Evolutionary conservation across 1,284 basidiomycete species (phyloP).

Genomic region (Tylopilus orsonianus): DNA sequence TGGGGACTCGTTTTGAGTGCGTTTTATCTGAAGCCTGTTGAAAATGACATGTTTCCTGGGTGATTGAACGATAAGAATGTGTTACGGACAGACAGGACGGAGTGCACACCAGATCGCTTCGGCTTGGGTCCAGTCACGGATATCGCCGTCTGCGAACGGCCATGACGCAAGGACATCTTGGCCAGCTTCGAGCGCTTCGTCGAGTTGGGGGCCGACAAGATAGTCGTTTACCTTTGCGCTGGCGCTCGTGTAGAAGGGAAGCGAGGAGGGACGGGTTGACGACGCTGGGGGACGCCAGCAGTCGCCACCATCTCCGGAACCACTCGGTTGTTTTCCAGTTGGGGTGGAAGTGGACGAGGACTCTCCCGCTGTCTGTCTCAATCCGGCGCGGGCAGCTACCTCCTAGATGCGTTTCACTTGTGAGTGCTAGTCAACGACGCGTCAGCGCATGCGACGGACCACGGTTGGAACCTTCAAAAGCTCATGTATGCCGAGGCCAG

Average conservation of each 20-base stretch:
- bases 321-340: conserved; percentile 29
- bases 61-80: conserved; percentile 5
- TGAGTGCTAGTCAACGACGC: conserved; percentile 5
- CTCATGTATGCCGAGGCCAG: conserved; percentile 80
- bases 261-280: conserved; percentile 45
- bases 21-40: conserved; percentile 71
- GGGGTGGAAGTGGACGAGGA: conserved; percentile 15
- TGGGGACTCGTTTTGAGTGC: conserved; percentile 86
- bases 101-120: conserved; percentile 81
- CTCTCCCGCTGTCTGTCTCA: conserved; percentile 47
- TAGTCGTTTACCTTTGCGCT: conserved; percentile 72
- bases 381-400: conserved; percentile 72
- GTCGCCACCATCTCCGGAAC: conserved; percentile 23
- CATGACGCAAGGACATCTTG: conserved; percentile 76
- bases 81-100: conserved; percentile 1
- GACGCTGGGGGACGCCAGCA: conserved; percentile 43
- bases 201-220: conserved; percentile 80
- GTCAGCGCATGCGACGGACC: conserved; percentile 44
- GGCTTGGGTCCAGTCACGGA: conserved; percentile 86
- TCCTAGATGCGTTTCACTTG: conserved; percentile 43
- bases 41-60: conserved; percentile 87
- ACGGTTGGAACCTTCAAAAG: conserved; percentile 73
- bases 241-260: conserved; percentile 41
- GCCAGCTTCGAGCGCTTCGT: conserved; percentile 72
- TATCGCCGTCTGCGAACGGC: conserved; percentile 79